Conservation (phyloP, 768 basidiomycete species). For the Russula sp. region DNA sequence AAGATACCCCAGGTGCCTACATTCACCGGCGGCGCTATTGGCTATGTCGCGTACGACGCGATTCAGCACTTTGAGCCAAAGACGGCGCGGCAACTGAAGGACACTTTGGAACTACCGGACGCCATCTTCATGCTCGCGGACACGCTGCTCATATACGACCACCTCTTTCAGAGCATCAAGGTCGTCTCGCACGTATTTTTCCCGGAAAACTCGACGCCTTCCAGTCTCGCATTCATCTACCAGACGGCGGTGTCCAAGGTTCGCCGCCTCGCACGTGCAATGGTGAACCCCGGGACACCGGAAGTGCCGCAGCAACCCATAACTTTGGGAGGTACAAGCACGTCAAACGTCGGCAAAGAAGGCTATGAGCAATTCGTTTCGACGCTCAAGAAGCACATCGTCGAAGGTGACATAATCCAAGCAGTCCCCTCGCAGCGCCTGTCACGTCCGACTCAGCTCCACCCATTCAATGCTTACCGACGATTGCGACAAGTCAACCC, state of each 20-base stretch:
- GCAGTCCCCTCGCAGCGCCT: constrained; percentile 95
- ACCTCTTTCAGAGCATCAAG: constrained; percentile 91
- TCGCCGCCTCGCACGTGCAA: constrained; percentile 65
- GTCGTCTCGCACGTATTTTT: constrained; percentile 94
- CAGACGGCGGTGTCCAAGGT: constrained; percentile 80
- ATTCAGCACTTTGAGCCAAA: constrained; percentile 96
- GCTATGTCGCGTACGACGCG: constrained; percentile 95
- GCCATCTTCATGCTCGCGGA: constrained; percentile 96
- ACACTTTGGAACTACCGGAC: constrained; percentile 85
- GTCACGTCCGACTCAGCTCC: constrained; percentile 73
- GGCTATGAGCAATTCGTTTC: constrained; percentile 93
- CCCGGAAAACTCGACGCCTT: constrained; percentile 57
- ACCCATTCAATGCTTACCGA: constrained; percentile 97
- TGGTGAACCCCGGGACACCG: constrained; percentile 45
- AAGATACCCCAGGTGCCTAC: constrained; percentile 88
- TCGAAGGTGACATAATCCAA: constrained; percentile 97
- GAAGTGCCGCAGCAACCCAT: constrained; percentile 64
- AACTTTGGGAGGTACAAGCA: constrained; percentile 55
- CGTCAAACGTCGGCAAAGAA: constrained; percentile 87
- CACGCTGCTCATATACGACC: constrained; percentile 93
- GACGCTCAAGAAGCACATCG: constrained; percentile 85
- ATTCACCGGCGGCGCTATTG: constrained; percentile 96
- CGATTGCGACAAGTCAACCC: constrained; percentile 93
- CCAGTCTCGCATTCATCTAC: constrained; percentile 78
- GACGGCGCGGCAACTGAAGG: constrained; percentile 66